Base-by-base conservation (phyloP, 345 rosid species). In the Hibiscus trionum region DNA sequence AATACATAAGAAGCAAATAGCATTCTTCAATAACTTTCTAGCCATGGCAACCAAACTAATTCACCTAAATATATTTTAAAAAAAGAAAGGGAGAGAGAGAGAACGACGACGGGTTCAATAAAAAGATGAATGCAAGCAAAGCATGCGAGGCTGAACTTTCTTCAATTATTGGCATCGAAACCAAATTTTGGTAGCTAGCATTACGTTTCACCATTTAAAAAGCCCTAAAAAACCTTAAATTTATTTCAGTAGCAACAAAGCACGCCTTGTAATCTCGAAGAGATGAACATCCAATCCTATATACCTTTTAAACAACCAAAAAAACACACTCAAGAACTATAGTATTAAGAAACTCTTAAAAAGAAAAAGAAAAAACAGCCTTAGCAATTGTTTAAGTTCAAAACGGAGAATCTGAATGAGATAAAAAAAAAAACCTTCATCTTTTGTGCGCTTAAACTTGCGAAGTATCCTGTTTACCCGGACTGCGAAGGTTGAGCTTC, bases 401-500 rank as follows among this genome's bases (percentile, higher is more conserved):
- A 47, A 15, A 47, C 5, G 11, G 55, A 6, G 21, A 65, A 21
- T 44, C 0, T 66, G 6, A 66, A 14, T n/a, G 21, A 46, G 37
- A 46, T 1, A 5, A 35, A 46, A 68, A 39, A 35, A 4, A 61
- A 70, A 74, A 89, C 97, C 93, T 65, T 85, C 80, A 47, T 84
- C 85, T 0, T 69, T 66, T 14, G 88, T 53, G 35, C 72, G 82
- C 11, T 83, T 86, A 73, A 93, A 93, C 33, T 75, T 73, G 11
- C 84, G 79, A 29, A 91, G 91, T 27, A 82, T 49, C 47, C 81
- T 70, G n/a, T 84, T 69, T 16, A 92, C 82, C 60, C 87, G 84
- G 74, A 83, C 82, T 64, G 82, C 80, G 35, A 88, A 73, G 61
- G 86, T 80, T 84, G 89, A 96, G 29, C 78, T 72, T 39, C 88